Base-by-base conservation (phyloP, 306 rosid species). In the Amphicarpaea edgeworthii region DNA sequence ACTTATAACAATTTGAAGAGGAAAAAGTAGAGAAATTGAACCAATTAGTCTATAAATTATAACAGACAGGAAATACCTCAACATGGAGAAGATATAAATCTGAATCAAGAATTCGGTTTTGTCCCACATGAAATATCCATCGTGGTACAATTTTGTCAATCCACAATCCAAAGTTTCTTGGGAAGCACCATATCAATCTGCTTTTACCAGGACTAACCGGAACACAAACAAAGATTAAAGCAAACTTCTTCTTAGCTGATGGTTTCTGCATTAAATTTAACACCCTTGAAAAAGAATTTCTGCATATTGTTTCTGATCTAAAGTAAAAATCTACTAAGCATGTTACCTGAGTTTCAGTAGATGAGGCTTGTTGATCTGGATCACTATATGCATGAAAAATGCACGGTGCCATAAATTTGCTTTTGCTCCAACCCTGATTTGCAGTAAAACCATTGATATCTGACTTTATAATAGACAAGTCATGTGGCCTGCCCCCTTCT, bases 141-240 rank as follows among this genome's bases (percentile, higher is more conserved):
- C 97, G 78, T 3, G 97, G 99, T 67, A 89, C 87, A 78, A 92
- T 51, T 84, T 84, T 89, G 77, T 90, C 90, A 10, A 90, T 79
- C 97, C 93, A 90, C 28, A 72, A 0, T 8, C 88, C 92, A 50
- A 90, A 92, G 79, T 95, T 95, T 79, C 99, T 87, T 17, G 96
- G 99, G 83, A 89, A 90, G 81, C 84, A 73, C 94, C 97, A 95
- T 86, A 92, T 87, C 75, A 92, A 57, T 84, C 99, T 90, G 90
- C 99, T 95, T 71, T 77, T 88, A 67, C 98, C 98, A 8, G 97
- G 98, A 85, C 98, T 90, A 53, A 95, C 96, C 1, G 97, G 97
- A 62, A 92, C 1, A 28, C 97, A 92, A 32, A 95, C 75, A 80
- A 95, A 95, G 79, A 90, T 69, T 58, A 90, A 73, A 65, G 76